phyloP scores from a whole-genome alignment of 495 filamentous ascomycete genomes.

The Hypoxylon crocopeplum region DNA sequence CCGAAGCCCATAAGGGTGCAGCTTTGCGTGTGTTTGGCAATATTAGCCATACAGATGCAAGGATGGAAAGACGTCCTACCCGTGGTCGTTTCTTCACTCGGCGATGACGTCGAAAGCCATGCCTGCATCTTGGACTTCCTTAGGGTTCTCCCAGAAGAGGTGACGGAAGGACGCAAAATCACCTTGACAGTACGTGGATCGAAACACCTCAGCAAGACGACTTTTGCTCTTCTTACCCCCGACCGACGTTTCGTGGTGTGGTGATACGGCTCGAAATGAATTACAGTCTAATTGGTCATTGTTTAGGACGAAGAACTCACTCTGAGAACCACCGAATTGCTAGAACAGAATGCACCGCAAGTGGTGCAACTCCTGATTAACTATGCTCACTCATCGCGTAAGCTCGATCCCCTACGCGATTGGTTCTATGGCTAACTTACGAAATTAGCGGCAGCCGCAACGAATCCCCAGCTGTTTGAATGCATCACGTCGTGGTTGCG shows the following conservation, averaged over 20 bases:
- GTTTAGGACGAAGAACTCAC: conserved; percentile 90
- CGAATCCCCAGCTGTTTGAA: conserved; percentile 88
- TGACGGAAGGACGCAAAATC: conserved; percentile 98
- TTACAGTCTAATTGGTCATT: conserved; percentile 60
- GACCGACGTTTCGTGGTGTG: conserved; percentile 45
- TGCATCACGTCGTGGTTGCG: conserved; percentile 97
- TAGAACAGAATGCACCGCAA: conserved; percentile 86
- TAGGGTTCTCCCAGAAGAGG: conserved; percentile 95
- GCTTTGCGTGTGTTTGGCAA: conserved; percentile 91
- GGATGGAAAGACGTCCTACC: conserved; percentile 93
- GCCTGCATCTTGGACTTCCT: conserved; percentile 94
- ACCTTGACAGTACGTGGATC: conserved; percentile 91
- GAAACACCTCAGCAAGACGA: conserved; percentile 50
- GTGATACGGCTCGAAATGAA: conserved; percentile 52
- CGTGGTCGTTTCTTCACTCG: conserved; percentile 78
- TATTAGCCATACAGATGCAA: conserved; percentile 93
- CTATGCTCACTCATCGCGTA: conserved; percentile 90
- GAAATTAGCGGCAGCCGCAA: conserved; percentile 66
- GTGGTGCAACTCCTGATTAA: conserved; percentile 85
- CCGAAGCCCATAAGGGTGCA: conserved; percentile 93
- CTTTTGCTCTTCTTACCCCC: conserved; percentile 50
- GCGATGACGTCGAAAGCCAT: conserved; percentile 74
- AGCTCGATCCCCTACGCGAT: conserved; percentile 47
- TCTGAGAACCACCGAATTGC: conserved; percentile 80
- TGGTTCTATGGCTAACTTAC: conserved; percentile 26